Evolutionary conservation across 1,139 yeast species (phyloP), one percentile per base, ranked within the genome.

Genomic region (Suhomyces ambrosiae): DNA sequence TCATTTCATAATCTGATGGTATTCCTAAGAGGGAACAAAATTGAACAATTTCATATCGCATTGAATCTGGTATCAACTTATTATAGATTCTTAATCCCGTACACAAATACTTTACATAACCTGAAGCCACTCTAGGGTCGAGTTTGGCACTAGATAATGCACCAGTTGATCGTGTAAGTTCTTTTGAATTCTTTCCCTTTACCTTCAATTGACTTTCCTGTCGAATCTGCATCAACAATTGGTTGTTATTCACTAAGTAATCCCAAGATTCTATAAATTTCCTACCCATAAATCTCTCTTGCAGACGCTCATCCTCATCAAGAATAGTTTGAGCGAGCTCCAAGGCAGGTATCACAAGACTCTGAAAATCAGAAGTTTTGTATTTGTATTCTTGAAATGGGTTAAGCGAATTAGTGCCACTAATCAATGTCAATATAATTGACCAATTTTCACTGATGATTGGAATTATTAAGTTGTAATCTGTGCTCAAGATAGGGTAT

Each of bases 381-480:
- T 19, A 6, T 5, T 41, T 30, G 19, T 31, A 33, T 11, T 39
- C 41, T n/a, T 26, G 23, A n/a, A 36, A 35, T 1, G 24, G 12
- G 5, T 41, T 23, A 17, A 42, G 27, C 7, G 43, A 36, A 3
- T 23, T 13, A 4, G 45, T 42, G 1, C 52, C 52, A 25, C 47
- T 30, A 16, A 48, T 42, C 25, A 48, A 21, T 7, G 45, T 21
- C 30, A 46, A 30, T 10, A 50, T 67, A 0, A 71, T 59, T 3
- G 85, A 82, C 97, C 97, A 92, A 12, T 78, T 61, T 3, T 75
- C 68, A 1, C 94, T 83, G 3, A 86, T 68, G 2, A 82, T 58
- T 0, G 96, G 96, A 32, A 86, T 61, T 27, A 86, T 65, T 32
- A 76, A 68, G 9, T 71, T 65, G 39, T 75, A 70, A 43, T 82